These are phyloP conservation scores for Fusarium burgessii DNA, from an alignment of 2,329 filamentous ascomycete genomes.

Conservation along the genomic window DNA sequence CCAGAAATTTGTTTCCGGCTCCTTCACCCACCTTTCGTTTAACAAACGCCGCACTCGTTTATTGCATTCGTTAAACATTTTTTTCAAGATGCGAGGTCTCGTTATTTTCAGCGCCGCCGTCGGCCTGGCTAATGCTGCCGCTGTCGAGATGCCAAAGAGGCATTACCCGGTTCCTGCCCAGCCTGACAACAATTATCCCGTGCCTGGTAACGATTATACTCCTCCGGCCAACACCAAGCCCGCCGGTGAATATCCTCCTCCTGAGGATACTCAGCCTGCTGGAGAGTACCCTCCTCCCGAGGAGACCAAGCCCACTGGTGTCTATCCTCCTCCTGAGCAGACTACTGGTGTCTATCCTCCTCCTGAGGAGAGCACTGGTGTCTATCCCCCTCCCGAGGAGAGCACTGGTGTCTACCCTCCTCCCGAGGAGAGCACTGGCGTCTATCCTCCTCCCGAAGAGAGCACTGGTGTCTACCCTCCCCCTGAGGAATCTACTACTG, in stretches of 20 bases:
- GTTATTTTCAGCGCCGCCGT: slow-evolving; percentile 37
- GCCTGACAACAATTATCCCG: neutral
- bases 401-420: slow-evolving; percentile 1
- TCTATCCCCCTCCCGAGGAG: neutral
- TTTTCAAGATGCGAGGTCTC: slow-evolving; percentile 31
- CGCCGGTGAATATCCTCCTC: neutral
- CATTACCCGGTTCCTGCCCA: slow-evolving; percentile 20
- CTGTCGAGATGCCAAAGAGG: slow-evolving; percentile 27
- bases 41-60: slow-evolving; percentile 31
- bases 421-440: neutral
- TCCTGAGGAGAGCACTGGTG: neutral
- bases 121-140: slow-evolving; percentile 38
- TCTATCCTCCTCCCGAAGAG: neutral
- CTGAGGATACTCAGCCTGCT: neutral
- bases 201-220: slow-evolving; percentile 9
- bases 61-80: slow-evolving; percentile 25
- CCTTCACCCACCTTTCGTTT: slow-evolving; percentile 38
- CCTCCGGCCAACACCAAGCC: slow-evolving; percentile 24
- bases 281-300: slow-evolving; percentile 1
- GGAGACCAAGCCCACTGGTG: neutral
- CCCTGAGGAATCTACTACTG: neutral
- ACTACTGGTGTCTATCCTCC: neutral
- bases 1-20: neutral
- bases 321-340: neutral
- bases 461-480: neutral